A percentile compares a stretch with the other conserved stretches of the same genome.
phyloP scores from a whole-genome alignment of 768 basidiomycete species.

The Trametes cubensis region DNA sequence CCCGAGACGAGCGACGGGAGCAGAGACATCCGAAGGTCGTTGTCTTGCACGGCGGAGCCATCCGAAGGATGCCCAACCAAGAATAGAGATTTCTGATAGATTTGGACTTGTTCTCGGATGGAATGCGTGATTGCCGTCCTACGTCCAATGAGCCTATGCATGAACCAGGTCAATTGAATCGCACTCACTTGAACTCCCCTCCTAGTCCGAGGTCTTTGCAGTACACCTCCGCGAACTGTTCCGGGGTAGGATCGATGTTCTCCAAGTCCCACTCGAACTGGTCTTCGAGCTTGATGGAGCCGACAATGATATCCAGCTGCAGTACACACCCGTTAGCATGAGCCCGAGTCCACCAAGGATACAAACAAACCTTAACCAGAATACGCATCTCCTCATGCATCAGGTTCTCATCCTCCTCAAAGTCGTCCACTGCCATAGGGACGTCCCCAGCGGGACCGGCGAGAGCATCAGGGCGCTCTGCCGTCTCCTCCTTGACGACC shows the following conservation, averaged over 20 bases:
- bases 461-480: slow-evolving; percentile 12
- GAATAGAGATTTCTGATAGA: slow-evolving; percentile 90
- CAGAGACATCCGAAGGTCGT: slow-evolving; percentile 89
- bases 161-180: neutral
- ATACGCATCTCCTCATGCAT: slow-evolving; percentile 89
- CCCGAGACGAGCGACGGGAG: slow-evolving; percentile 74
- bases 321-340: neutral
- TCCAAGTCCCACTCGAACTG: slow-evolving; percentile 98
- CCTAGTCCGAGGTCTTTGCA: slow-evolving; percentile 83
- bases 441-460: slow-evolving; percentile 24
- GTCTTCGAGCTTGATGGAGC: slow-evolving; percentile 90
- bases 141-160: neutral
- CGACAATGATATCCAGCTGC: slow-evolving; percentile 94
- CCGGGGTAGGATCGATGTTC: slow-evolving; percentile 78
- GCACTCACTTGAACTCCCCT: slow-evolving; percentile 87
- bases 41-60: slow-evolving; percentile 77
- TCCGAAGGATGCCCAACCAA: slow-evolving; percentile 87
- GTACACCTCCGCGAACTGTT: slow-evolving; percentile 90
- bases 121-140: slow-evolving; percentile 95
- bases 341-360: neutral
- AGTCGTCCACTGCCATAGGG: slow-evolving; percentile 58
- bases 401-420: slow-evolving; percentile 64
- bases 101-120: slow-evolving; percentile 93
- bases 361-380: slow-evolving; percentile 74
- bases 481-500: slow-evolving; percentile 36